Percentiles rank a stretch among this genome's conserved stretches.
Evolutionary conservation across 2,329 filamentous ascomycete species (phyloP).

Genomic region (Zalaria sp.): DNA sequence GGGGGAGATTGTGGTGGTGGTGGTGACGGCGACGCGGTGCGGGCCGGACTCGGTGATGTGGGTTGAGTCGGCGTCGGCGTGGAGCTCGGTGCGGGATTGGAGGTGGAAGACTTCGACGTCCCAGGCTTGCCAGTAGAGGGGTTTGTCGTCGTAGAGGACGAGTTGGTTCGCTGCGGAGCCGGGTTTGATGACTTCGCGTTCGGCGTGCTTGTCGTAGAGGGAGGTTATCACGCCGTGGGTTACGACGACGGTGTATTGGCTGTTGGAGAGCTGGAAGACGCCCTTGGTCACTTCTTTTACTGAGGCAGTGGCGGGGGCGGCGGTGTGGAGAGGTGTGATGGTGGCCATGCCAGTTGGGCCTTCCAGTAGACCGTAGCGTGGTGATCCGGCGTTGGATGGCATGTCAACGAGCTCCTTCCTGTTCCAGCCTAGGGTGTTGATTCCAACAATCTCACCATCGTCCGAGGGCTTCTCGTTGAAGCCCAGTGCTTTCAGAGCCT

Average conservation of each 20-base stretch:
- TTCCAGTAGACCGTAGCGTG: slow-evolving; percentile 28
- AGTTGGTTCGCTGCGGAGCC: slow-evolving; percentile 73
- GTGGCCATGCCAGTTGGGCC: slow-evolving; percentile 32
- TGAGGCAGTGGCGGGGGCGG: slow-evolving; percentile 19
- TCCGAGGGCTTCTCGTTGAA: slow-evolving; percentile 35
- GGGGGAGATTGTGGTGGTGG: slow-evolving; percentile 76
- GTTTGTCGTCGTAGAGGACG: slow-evolving; percentile 94
- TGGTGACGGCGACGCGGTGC: slow-evolving; percentile 68
- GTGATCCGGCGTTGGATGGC: slow-evolving; percentile 24
- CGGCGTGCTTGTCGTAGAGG: slow-evolving; percentile 57
- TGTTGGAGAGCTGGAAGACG: slow-evolving; percentile 67
- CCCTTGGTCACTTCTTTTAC: slow-evolving; percentile 41
- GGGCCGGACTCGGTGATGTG: slow-evolving; percentile 56
- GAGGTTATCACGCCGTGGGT: slow-evolving; percentile 68
- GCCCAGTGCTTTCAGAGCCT: slow-evolving; percentile 54
- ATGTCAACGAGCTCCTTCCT: slow-evolving; percentile 50
- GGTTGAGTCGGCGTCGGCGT: slow-evolving; percentile 46
- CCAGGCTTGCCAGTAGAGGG: slow-evolving; percentile 94
- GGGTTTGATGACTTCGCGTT: slow-evolving; percentile 64
- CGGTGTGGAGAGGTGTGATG: slow-evolving; percentile 10
- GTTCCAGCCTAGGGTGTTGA: slow-evolving; percentile 83
- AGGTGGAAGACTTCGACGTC: slow-evolving; percentile 96
- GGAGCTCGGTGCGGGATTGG: slow-evolving; percentile 66
- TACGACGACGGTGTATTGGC: slow-evolving; percentile 59
- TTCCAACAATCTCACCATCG: slow-evolving; percentile 38